Percentiles rank a stretch among this genome's conserved stretches.
phyloP scores from a whole-genome alignment of 305 asterid species.

The Withania somnifera region DNA sequence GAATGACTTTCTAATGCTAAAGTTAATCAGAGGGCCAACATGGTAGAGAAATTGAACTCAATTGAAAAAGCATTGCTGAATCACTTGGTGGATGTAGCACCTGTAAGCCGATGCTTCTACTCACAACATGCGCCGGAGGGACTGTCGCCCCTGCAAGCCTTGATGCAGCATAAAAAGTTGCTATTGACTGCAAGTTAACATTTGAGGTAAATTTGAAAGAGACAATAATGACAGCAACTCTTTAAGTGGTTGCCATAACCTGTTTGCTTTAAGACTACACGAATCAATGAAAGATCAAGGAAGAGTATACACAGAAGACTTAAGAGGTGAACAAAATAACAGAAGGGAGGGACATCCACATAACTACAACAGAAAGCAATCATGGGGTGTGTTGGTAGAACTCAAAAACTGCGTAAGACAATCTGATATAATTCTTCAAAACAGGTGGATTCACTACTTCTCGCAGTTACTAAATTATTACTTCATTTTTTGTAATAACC shows the following conservation, averaged over 20 bases:
- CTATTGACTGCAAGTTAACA: constrained; percentile 54
- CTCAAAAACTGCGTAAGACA: background rate
- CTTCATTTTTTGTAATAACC: background rate
- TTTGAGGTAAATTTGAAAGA: background rate
- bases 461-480: background rate
- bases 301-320: background rate
- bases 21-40: background rate
- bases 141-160: constrained; percentile 91
- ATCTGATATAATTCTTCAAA: background rate
- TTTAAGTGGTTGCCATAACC: background rate
- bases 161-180: constrained; percentile 80
- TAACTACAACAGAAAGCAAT: background rate
- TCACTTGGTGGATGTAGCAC: constrained; percentile 17
- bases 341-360: background rate
- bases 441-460: background rate
- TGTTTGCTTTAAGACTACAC: background rate
- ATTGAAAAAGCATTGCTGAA: background rate
- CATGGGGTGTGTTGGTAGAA: background rate
- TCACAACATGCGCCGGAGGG: constrained; percentile 83
- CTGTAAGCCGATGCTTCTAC: constrained; percentile 97
- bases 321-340: background rate
- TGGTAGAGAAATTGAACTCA: background rate
- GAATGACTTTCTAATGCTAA: background rate
- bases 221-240: background rate
- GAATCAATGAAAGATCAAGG: background rate